Evolutionary conservation across 352 stramenopile species (phyloP).

Genomic region (Pythium sukuiense): DNA sequence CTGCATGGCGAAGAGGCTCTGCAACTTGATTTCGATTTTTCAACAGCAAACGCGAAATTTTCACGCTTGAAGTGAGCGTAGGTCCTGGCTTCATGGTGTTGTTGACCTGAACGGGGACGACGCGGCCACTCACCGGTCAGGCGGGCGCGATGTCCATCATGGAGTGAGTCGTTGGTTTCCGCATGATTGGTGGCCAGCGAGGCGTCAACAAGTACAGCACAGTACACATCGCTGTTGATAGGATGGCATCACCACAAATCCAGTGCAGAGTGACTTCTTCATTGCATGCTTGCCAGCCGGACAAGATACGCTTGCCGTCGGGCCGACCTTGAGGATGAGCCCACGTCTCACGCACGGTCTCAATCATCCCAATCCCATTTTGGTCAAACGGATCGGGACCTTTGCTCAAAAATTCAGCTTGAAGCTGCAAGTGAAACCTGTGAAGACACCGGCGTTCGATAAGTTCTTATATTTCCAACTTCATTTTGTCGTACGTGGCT

Average conservation of each 20-base stretch:
- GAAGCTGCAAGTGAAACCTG: slow-evolving; percentile 2
- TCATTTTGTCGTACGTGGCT: too few relatives aligned
- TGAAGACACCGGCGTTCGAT: background rate
- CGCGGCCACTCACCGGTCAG: background rate
- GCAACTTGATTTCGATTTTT: background rate
- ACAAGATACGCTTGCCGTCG: background rate
- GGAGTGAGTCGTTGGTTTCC: too few relatives aligned
- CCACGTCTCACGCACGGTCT: background rate
- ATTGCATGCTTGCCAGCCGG: background rate
- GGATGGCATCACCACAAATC: background rate
- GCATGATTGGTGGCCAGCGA: background rate
- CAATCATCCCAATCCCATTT: background rate
- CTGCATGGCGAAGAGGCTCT: background rate
- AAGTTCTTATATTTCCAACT: background rate
- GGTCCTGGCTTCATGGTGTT: background rate
- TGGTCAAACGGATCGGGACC: slow-evolving; percentile 7
- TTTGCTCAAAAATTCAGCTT: slow-evolving; percentile 17
- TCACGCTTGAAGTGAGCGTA: slow-evolving; percentile 1
- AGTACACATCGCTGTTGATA: background rate
- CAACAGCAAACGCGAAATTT: background rate
- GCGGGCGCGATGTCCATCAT: background rate
- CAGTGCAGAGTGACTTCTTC: background rate
- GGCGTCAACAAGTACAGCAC: background rate
- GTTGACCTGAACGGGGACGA: background rate
- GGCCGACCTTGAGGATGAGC: background rate